These are phyloP conservation scores for Podospora pseudopauciseta DNA, from an alignment of 495 filamentous ascomycete genomes.

Conservation along the genomic window DNA sequence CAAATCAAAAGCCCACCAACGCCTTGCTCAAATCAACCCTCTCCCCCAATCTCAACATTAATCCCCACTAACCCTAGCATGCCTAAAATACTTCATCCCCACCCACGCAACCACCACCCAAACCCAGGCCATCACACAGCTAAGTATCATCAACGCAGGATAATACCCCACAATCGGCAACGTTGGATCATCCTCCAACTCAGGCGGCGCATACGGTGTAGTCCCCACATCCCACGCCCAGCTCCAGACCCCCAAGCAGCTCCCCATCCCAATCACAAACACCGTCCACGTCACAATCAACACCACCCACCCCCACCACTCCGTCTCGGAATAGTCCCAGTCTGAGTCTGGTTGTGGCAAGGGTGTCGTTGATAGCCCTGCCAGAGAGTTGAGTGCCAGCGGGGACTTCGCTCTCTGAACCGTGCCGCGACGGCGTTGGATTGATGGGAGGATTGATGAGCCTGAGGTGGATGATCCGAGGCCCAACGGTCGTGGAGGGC, in stretches of 20 bases:
- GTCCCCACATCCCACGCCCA: conserved; percentile 99
- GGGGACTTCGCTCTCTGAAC: conserved; percentile 60
- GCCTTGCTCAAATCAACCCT: background rate
- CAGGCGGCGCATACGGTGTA: conserved; percentile 87
- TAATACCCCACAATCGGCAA: conserved; percentile 96
- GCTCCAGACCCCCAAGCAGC: conserved; percentile 94
- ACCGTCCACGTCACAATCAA: conserved; percentile 87
- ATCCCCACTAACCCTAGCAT: conserved; percentile 75
- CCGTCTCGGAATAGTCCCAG: conserved; percentile 89
- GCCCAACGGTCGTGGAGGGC: background rate
- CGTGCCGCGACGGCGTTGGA: conserved; percentile 47
- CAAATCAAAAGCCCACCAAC: background rate
- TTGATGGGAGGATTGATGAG: conserved; percentile 19
- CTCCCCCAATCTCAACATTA: conserved; percentile 18
- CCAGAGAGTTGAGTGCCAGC: conserved; percentile 42
- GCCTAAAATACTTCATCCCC: conserved; percentile 98
- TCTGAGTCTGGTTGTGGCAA: conserved; percentile 46
- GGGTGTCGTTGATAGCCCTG: conserved; percentile 38
- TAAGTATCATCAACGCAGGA: conserved; percentile 87
- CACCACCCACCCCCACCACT: conserved; percentile 95
- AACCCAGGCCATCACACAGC: conserved; percentile 95
- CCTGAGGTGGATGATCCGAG: background rate
- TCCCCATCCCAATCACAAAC: conserved; percentile 93
- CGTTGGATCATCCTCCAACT: conserved; percentile 88
- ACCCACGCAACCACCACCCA: conserved; percentile 97